phyloP scores from a whole-genome alignment of 1,139 yeast genomes.

The Kodamaea alishanica region DNA sequence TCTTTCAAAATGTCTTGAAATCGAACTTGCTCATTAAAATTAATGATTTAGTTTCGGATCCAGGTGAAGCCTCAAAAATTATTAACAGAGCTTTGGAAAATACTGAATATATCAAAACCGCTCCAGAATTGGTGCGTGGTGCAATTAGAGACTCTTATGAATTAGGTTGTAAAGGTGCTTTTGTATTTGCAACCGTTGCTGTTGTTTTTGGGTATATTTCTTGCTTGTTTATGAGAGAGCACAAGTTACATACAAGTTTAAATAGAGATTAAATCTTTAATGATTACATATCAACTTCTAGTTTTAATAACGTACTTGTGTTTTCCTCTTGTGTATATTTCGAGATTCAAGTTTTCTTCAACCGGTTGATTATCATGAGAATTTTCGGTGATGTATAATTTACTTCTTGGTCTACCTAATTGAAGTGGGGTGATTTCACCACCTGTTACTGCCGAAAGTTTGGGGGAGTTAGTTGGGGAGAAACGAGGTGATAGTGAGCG shows the following conservation, averaged over 20 bases:
- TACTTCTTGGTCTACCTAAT: conserved; percentile 9
- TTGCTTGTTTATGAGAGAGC: conserved; percentile 23
- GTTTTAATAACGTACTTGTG: too few species aligned
- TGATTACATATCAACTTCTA: too few species aligned
- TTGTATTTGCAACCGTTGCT: conserved; percentile 16
- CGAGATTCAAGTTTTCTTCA: conserved; percentile 9
- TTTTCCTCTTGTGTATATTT: conserved; percentile 1
- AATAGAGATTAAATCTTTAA: conserved; percentile 27
- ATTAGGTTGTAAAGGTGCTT: conserved; percentile 20
- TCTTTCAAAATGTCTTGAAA: conserved; percentile 19
- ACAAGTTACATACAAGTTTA: conserved; percentile 35
- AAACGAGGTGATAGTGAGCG: conserved; percentile 8
- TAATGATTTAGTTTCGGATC: conserved; percentile 21
- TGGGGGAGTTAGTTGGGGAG: conserved; percentile 9
- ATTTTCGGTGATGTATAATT: conserved; percentile 8
- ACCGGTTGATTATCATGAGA: not conserved
- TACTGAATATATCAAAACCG: conserved; percentile 17
- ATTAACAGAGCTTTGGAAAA: conserved; percentile 19
- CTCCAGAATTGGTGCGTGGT: conserved; percentile 17
- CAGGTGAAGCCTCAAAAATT: conserved; percentile 15
- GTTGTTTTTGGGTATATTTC: conserved; percentile 17
- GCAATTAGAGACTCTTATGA: conserved; percentile 20
- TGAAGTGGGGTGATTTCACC: conserved; percentile 6
- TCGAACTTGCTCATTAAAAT: conserved; percentile 12
- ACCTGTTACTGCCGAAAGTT: conserved; percentile 1